These are phyloP conservation scores for Bauhinia variegata DNA, from an alignment of 306 rosid species.

Conservation along the genomic window DNA sequence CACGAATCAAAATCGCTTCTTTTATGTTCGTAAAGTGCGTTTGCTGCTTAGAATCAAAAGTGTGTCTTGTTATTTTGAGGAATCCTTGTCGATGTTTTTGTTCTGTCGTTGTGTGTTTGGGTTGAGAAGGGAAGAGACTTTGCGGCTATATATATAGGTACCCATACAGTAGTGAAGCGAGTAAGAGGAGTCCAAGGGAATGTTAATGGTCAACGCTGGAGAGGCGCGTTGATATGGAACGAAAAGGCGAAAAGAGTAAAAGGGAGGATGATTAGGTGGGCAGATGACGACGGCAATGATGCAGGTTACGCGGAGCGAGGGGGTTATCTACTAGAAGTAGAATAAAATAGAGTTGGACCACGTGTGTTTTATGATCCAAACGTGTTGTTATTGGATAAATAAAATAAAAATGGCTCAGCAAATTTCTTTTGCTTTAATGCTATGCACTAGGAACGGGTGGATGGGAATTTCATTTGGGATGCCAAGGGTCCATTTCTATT, in stretches of 20 bases:
- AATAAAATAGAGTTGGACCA: constrained; percentile 27
- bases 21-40: neutral
- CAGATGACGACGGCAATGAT: neutral
- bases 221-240: constrained; percentile 45
- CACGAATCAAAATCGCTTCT: neutral
- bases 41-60: neutral
- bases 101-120: neutral
- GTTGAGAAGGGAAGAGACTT: neutral
- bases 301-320: constrained; percentile 28
- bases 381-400: constrained; percentile 12
- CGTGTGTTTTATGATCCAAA: constrained; percentile 37
- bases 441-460: too few relatives aligned
- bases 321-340: neutral
- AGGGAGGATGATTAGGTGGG: constrained; percentile 31
- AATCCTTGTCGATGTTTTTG: neutral
- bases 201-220: constrained; percentile 36
- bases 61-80: neutral
- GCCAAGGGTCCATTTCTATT: too few relatives aligned
- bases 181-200: constrained; percentile 27
- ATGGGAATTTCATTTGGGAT: too few relatives aligned
- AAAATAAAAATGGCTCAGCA: too few relatives aligned
- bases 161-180: constrained; percentile 15
- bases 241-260: too few relatives aligned
- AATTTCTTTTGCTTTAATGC: too few relatives aligned
- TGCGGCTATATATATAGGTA: constrained; percentile 41